phyloP scores from a whole-genome alignment of 495 filamentous ascomycete species.

The Hypoxylon intermedium region DNA sequence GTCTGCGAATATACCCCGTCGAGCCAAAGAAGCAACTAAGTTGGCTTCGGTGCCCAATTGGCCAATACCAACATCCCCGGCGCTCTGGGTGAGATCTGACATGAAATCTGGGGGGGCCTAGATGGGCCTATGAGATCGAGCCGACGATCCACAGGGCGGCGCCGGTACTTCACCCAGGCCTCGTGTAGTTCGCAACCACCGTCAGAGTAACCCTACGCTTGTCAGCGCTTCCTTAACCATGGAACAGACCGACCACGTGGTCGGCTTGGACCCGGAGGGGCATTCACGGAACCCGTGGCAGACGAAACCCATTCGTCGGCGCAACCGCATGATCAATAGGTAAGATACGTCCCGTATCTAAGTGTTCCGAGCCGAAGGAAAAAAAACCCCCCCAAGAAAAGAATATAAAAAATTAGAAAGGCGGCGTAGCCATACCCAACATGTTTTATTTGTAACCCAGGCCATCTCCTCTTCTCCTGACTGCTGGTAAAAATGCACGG shows the following conservation, averaged over 20 bases:
- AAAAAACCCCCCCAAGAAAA: conserved; percentile 7
- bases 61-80: conserved; percentile 31
- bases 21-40: conserved; percentile 16
- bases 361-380: neutral
- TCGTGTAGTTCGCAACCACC: conserved; percentile 6
- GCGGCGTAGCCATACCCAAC: neutral
- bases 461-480: conserved; percentile 1
- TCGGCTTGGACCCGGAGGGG: conserved; percentile 37
- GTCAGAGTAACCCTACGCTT: neutral
- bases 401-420: neutral
- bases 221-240: conserved; percentile 14
- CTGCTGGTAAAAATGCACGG: neutral
- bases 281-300: conserved; percentile 32
- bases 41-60: conserved; percentile 20
- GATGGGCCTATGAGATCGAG: conserved; percentile 39
- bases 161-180: conserved; percentile 23
- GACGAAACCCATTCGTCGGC: conserved; percentile 61
- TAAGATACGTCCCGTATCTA: conserved; percentile 27
- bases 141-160: conserved; percentile 36
- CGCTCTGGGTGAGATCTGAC: conserved; percentile 37
- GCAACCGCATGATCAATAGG: conserved; percentile 71
- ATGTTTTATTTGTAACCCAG: neutral
- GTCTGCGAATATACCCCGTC: conserved; percentile 5
- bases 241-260: conserved; percentile 35
- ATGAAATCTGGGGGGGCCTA: conserved; percentile 34